Evolutionary conservation across 1,284 basidiomycete species (phyloP).

Genomic region (Singerocomus inundabilis): DNA sequence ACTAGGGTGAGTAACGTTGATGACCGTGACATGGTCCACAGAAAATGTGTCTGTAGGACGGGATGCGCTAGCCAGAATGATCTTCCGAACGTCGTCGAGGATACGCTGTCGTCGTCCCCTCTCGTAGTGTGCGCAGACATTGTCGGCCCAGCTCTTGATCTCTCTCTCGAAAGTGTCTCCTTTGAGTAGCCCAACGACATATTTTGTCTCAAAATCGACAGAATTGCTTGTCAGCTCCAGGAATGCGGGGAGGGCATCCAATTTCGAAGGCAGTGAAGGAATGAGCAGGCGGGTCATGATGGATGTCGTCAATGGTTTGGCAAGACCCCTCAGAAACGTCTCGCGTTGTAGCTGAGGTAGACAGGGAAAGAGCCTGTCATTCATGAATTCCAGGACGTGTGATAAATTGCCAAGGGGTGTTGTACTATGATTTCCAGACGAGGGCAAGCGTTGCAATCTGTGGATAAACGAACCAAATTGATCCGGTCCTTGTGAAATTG

Average conservation of each 20-base stretch:
- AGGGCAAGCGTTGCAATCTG: slow-evolving; percentile 46
- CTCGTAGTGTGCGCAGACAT: slow-evolving; percentile 70
- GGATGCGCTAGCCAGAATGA: slow-evolving; percentile 40
- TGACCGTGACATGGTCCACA: slow-evolving; percentile 32
- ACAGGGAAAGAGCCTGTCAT: slow-evolving; percentile 49
- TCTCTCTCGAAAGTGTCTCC: slow-evolving; percentile 49
- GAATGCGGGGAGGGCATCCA: slow-evolving; percentile 57
- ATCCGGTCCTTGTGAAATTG: slow-evolving; percentile 38
- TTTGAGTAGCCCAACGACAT: slow-evolving; percentile 49
- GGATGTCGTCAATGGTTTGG: slow-evolving; percentile 54
- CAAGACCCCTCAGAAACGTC: slow-evolving; percentile 51
- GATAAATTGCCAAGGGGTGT: slow-evolving; percentile 51
- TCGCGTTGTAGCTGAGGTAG: slow-evolving; percentile 48
- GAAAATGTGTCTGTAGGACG: slow-evolving; percentile 33
- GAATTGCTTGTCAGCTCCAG: slow-evolving; percentile 54
- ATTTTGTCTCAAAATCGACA: slow-evolving; percentile 60
- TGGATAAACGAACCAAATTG: slow-evolving; percentile 25
- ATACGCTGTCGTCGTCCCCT: slow-evolving; percentile 62
- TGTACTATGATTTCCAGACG: slow-evolving; percentile 42
- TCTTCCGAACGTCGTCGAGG: slow-evolving; percentile 53
- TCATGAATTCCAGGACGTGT: slow-evolving; percentile 54
- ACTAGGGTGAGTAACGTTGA: neutral
- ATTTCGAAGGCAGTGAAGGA: slow-evolving; percentile 63
- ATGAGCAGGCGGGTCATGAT: slow-evolving; percentile 65
- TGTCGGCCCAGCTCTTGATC: slow-evolving; percentile 61